These are phyloP conservation scores for Termitomyces sp. DNA, from an alignment of 768 basidiomycete genomes.

Conservation along the genomic window DNA sequence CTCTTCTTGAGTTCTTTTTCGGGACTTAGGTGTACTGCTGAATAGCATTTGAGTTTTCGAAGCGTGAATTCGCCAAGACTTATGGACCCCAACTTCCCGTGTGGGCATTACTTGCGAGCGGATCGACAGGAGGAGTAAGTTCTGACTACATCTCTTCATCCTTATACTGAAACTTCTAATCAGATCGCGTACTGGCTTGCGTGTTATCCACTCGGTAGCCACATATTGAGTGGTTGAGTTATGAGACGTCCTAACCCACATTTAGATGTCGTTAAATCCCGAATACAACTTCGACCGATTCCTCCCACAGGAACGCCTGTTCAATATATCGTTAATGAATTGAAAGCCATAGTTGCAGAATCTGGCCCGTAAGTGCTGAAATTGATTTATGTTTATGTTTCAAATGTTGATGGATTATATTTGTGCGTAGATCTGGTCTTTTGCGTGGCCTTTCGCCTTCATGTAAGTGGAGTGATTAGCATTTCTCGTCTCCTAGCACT, in stretches of 20 bases:
- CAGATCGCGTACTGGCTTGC: slow-evolving; percentile 91
- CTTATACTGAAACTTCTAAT: neutral
- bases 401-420: neutral
- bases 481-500: neutral
- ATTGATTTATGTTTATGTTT: neutral
- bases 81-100: slow-evolving; percentile 74
- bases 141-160: neutral
- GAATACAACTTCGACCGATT: slow-evolving; percentile 72
- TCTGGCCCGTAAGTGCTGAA: slow-evolving; percentile 62
- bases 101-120: slow-evolving; percentile 82
- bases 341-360: slow-evolving; percentile 65
- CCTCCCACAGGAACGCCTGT: slow-evolving; percentile 75
- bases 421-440: slow-evolving; percentile 47
- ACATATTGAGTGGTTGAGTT: neutral
- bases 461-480: slow-evolving; percentile 41
- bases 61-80: slow-evolving; percentile 62
- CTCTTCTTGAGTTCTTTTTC: neutral
- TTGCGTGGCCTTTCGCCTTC: slow-evolving; percentile 78
- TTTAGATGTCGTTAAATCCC: slow-evolving; percentile 87
- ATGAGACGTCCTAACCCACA: neutral
- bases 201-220: slow-evolving; percentile 80
- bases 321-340: slow-evolving; percentile 72
- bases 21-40: slow-evolving; percentile 47
- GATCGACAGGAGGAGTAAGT: slow-evolving; percentile 79
- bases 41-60: slow-evolving; percentile 85